phyloP scores from a whole-genome alignment of 2,329 filamentous ascomycete genomes.

The Fusarium hostae region DNA sequence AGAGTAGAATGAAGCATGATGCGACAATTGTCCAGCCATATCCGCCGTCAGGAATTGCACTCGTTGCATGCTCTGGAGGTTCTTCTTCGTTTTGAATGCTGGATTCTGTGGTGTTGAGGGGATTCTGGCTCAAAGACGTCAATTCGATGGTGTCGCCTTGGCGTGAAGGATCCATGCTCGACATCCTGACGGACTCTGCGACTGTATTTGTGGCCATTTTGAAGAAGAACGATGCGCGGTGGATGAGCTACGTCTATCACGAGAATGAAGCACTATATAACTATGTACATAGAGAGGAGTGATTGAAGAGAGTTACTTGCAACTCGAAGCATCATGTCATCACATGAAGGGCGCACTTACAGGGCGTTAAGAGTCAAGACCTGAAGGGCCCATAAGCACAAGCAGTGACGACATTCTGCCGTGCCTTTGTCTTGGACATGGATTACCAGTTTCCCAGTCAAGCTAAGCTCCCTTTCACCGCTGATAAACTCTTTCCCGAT shows the following conservation, averaged over 20 bases:
- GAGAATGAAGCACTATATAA: no score
- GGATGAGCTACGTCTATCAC: no score
- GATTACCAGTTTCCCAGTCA: background rate
- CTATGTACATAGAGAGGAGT: background rate
- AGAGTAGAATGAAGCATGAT: background rate
- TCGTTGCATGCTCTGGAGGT: slow-evolving; percentile 1
- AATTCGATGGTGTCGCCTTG: background rate
- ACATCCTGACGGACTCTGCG: background rate
- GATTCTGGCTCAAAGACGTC: background rate
- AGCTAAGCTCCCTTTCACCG: background rate
- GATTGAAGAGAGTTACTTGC: background rate
- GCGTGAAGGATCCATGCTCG: background rate
- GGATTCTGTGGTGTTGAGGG: background rate
- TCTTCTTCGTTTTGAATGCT: background rate
- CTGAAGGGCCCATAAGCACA: background rate
- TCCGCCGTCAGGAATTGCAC: slow-evolving; percentile 2
- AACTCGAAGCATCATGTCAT: rapidly evolving
- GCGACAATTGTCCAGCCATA: slow-evolving; percentile 19
- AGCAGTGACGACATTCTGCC: background rate
- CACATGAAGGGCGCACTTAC: background rate
- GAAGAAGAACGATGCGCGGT: background rate
- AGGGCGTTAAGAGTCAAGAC: background rate
- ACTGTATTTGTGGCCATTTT: background rate
- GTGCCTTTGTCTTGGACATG: no score
- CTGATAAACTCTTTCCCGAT: background rate